Percentiles rank a stretch among this genome's conserved stretches.
Evolutionary conservation across 2,329 filamentous ascomycete species (phyloP).

Genomic region (Ploettnerulaceae sp.): DNA sequence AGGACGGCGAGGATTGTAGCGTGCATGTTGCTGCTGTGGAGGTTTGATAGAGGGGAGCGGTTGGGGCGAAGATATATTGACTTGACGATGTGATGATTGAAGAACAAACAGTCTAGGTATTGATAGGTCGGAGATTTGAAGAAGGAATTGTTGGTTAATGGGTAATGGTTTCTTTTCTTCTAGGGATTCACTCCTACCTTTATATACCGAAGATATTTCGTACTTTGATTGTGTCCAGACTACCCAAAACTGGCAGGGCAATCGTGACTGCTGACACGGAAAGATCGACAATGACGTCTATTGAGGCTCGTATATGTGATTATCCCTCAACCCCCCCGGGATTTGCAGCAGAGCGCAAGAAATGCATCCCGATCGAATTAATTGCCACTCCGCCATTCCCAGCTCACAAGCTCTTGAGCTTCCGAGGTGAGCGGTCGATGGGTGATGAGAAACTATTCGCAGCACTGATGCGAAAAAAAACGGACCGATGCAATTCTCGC

Average conservation of each 20-base stretch:
- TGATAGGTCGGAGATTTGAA: not conserved
- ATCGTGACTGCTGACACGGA: not conserved
- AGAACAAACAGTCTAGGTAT: not conserved
- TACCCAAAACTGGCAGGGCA: constrained; percentile 2
- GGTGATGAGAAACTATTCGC: not conserved
- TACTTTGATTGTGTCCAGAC: constrained; percentile 3
- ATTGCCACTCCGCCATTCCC: too few relatives aligned
- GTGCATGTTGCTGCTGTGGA: constrained; percentile 20
- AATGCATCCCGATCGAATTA: not conserved
- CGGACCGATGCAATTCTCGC: too few relatives aligned
- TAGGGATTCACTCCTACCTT: not conserved
- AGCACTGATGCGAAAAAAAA: not conserved
- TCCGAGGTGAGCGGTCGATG: not conserved
- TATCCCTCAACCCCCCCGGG: not conserved
- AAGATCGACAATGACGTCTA: constrained; percentile 9
- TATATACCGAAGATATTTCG: not conserved
- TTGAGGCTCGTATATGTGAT: constrained; percentile 6
- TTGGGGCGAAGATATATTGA: not conserved
- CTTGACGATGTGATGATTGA: not conserved
- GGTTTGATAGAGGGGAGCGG: not conserved
- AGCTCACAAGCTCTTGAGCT: not conserved
- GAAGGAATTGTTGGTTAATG: not conserved
- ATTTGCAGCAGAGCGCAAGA: not conserved
- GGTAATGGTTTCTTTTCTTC: not conserved
- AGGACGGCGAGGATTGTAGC: constrained; percentile 21